Base-by-base conservation (phyloP, 2,329 filamentous ascomycete species). In the Paramyrothecium roridum region DNA sequence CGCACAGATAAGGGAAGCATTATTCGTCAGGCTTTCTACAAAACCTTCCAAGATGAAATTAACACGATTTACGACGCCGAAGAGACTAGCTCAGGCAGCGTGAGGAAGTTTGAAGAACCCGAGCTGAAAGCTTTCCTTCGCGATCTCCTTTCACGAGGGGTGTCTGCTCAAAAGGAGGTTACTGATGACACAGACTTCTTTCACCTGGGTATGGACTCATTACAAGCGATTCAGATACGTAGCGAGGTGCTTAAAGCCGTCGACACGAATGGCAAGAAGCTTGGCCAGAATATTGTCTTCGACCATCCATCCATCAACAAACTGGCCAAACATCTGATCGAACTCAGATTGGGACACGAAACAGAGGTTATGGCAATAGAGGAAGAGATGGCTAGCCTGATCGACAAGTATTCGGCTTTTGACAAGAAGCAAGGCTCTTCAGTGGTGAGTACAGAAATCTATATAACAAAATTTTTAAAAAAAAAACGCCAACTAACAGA, bases 271-370 rank as follows among this genome's bases (percentile, higher is more conserved):
- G 75, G 75, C 0, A 68, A 75, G 11, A 68, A 71, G 26, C 65
- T 85, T 2, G 74, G 76, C 0, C 77, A 80, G 49, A 87, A 85
- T 54, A 71, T 86, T 2, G 78, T 85, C 0, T 87, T 84, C 55
- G 83, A 87, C 45, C 73, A 79, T 50, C 80, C 79, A 1, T 82
- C 77, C 3, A 68, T 83, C 34, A 62, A 67, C 13, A 69, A 69
- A 30, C 66, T 86, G 19, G 73, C 80, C 3, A 64, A 63, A 2
- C 72, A 79, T 56, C 65, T 86, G 0, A 64, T 73, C 47, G 65
- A 72, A 0, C 63, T 84, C 4, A 67, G 74, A 2, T 70, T 66
- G 3, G 78, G 76, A 0, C 60, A 67, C 11, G 60, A 62, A 2
- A 61, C 62, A 7, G 63, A 70, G 12, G 59, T 61, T 8, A 51